Percentiles rank a stretch among this genome's conserved stretches.
These are phyloP conservation scores for Trichoderma brevicompactum DNA, from an alignment of 2,329 filamentous ascomycete genomes.

Conservation along the genomic window DNA sequence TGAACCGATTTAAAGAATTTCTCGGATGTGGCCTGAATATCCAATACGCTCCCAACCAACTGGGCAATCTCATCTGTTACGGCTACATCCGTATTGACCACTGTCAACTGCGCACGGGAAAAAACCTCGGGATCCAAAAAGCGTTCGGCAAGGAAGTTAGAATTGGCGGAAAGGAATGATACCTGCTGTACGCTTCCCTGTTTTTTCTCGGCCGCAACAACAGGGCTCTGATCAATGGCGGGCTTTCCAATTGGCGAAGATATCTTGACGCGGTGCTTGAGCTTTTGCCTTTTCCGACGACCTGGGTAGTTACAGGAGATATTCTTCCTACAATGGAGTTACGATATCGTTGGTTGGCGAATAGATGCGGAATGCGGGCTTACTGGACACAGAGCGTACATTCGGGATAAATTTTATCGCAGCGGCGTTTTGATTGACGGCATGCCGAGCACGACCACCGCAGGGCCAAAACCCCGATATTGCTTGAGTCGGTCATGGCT, in stretches of 20 bases:
- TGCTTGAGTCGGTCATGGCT: not conserved
- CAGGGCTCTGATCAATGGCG: not conserved
- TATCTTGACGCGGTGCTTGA: not conserved
- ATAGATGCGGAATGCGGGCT: not conserved
- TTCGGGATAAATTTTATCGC: conserved; percentile 25
- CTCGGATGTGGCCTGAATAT: conserved; percentile 12
- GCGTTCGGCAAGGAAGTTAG: conserved; percentile 21
- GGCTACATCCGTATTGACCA: conserved; percentile 9
- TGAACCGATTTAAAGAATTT: conserved; percentile 23
- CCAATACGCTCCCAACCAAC: conserved; percentile 20
- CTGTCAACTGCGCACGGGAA: conserved; percentile 19
- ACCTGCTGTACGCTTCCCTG: not conserved
- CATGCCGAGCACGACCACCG: conserved; percentile 25
- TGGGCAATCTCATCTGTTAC: conserved; percentile 11
- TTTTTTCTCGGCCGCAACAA: not conserved
- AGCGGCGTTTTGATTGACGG: conserved; percentile 27
- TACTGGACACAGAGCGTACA: conserved; percentile 27
- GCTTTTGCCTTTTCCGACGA: conserved; percentile 20
- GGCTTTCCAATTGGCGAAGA: not conserved
- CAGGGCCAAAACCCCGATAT: not conserved
- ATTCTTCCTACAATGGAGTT: conserved; percentile 10
- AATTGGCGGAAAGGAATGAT: not conserved
- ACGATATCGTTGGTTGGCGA: not conserved
- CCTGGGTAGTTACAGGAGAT: conserved; percentile 26
- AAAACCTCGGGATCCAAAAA: conserved; percentile 28